These are phyloP conservation scores for Botryotinia narcissicola DNA, from an alignment of 2,329 filamentous ascomycete species.

Conservation along the genomic window DNA sequence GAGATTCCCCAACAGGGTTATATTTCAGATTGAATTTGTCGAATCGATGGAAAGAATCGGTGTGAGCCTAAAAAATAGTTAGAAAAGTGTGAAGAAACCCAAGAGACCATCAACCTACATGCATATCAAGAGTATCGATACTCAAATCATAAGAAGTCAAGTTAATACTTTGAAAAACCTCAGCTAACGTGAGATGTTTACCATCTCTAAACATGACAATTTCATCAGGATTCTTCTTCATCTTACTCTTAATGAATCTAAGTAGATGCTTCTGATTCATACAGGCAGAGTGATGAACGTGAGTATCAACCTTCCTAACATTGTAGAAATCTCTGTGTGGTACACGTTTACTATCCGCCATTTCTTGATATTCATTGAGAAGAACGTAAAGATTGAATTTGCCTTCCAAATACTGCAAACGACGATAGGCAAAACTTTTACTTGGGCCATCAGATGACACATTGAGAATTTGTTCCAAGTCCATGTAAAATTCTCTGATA, in stretches of 20 bases:
- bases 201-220: conserved; percentile 89
- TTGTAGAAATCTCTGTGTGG: conserved; percentile 99
- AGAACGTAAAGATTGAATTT: conserved; percentile 95
- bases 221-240: conserved; percentile 97
- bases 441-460: conserved; percentile 94
- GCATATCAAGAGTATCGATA: conserved; percentile 98
- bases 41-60: conserved; percentile 96
- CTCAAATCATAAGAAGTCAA: conserved; percentile 95
- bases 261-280: conserved; percentile 99
- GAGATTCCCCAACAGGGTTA: conserved; percentile 93
- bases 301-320: conserved; percentile 96
- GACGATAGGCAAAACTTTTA: conserved; percentile 94
- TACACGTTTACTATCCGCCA: conserved; percentile 95
- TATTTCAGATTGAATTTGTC: conserved; percentile 99
- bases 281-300: conserved; percentile 97
- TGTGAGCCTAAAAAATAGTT: conserved; percentile 66
- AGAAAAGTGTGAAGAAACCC: conserved; percentile 1
- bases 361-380: conserved; percentile 96
- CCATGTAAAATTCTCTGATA: conserved; percentile 92
- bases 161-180: conserved; percentile 97
- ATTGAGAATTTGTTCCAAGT: conserved; percentile 79
- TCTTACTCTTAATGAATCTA: conserved; percentile 99
- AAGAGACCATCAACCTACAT: conserved; percentile 55
- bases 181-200: conserved; percentile 82
- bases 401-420: conserved; percentile 91